Percentiles rank a stretch among this genome's conserved stretches.
These are phyloP conservation scores for Annulohypoxylon bovei DNA, from an alignment of 495 filamentous ascomycete species.

Conservation along the genomic window DNA sequence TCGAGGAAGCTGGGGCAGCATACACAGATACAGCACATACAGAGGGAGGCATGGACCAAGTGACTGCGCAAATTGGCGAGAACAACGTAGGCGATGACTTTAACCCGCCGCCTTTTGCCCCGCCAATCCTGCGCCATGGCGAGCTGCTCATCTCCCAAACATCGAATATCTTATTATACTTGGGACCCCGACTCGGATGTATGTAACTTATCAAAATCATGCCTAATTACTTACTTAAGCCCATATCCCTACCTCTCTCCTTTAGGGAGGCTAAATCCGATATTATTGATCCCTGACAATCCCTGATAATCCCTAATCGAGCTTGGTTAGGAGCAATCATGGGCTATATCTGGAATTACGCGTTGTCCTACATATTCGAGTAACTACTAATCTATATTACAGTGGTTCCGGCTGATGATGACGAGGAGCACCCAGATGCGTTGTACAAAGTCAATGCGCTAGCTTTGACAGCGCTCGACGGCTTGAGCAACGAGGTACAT, in stretches of 20 bases:
- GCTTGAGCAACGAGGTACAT: slow-evolving; percentile 70
- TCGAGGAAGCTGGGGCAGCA: slow-evolving; percentile 67
- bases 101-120: slow-evolving; percentile 70
- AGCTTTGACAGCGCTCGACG: slow-evolving; percentile 72
- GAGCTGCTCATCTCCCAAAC: slow-evolving; percentile 70
- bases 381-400: not conserved
- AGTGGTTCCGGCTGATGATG: slow-evolving; percentile 51
- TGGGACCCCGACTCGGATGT: slow-evolving; percentile 61
- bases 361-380: not conserved
- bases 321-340: not conserved
- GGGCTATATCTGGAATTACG: not conserved
- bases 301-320: too few species aligned
- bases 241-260: too few species aligned
- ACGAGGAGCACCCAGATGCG: slow-evolving; percentile 55
- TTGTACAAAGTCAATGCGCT: slow-evolving; percentile 64
- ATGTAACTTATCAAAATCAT: not conserved
- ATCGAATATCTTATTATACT: slow-evolving; percentile 70
- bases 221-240: not conserved
- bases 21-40: slow-evolving; percentile 68
- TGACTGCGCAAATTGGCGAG: slow-evolving; percentile 48
- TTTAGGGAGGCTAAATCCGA: not conserved
- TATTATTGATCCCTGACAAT: not conserved
- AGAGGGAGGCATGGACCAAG: slow-evolving; percentile 50
- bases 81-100: slow-evolving; percentile 50
- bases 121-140: slow-evolving; percentile 67